These are phyloP conservation scores for Bryopsis sp. DNA, from an alignment of 139 green algal species.

Conservation along the genomic window DNA sequence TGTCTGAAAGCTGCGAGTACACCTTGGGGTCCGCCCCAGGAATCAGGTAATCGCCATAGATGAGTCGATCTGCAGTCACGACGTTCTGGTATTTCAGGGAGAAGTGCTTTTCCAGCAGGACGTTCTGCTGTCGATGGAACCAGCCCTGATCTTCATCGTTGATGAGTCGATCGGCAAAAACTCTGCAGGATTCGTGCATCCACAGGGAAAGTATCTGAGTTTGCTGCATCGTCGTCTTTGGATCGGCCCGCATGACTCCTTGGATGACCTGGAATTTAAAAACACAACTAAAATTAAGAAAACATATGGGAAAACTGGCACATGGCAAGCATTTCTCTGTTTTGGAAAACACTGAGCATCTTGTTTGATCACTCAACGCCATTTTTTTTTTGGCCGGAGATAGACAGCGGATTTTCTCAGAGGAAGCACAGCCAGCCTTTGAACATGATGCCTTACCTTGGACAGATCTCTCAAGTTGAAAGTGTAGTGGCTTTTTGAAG, in stretches of 20 bases:
- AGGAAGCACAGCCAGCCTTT: not conserved
- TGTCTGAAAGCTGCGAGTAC: conserved; percentile 51
- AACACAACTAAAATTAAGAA: not conserved
- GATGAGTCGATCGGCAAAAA: conserved; percentile 68
- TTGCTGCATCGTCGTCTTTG: conserved; percentile 23
- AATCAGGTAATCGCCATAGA: conserved; percentile 63
- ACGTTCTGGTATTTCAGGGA: conserved; percentile 26
- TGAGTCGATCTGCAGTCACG: conserved; percentile 44
- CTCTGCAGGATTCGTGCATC: conserved; percentile 56
- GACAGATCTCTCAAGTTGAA: conserved; percentile 72
- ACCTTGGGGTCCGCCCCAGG: conserved; percentile 47
- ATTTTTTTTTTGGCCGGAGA: too few relatives aligned
- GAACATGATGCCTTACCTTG: conserved; percentile 41
- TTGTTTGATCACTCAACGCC: not conserved
- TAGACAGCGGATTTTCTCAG: too few relatives aligned
- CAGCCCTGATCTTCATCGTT: conserved; percentile 61
- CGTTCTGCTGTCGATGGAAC: conserved; percentile 39
- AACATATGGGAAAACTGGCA: not conserved
- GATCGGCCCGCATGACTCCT: conserved; percentile 56
- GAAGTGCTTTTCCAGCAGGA: conserved; percentile 29
- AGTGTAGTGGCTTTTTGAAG: conserved; percentile 61
- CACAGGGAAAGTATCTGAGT: conserved; percentile 52
- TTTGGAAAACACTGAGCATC: not conserved
- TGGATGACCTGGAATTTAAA: too few relatives aligned
- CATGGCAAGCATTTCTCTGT: not conserved